Percentiles rank a stretch among this genome's conserved stretches.
These are phyloP conservation scores for Phlyctochytrium arcticum DNA, from an alignment of 192 early-diverging fungal genomes.

Conservation along the genomic window DNA sequence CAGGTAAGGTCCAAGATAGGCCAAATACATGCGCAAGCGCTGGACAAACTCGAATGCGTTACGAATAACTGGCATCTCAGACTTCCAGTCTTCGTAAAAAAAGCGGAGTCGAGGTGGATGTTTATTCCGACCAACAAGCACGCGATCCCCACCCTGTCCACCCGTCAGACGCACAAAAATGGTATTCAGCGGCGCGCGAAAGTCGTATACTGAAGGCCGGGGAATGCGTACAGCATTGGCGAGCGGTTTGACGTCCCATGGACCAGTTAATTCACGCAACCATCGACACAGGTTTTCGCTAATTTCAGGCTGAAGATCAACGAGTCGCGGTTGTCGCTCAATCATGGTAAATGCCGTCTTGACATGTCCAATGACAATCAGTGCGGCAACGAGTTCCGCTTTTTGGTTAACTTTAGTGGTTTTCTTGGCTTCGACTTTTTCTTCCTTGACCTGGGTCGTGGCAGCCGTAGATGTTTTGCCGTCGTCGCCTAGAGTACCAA, in stretches of 20 bases:
- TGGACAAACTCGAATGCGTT: constrained; percentile 18
- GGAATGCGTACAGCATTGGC: neutral
- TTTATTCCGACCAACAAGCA: constrained; percentile 21
- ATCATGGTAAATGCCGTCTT: constrained; percentile 49
- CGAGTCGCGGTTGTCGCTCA: constrained; percentile 46
- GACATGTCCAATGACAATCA: constrained; percentile 63
- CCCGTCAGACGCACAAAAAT: constrained; percentile 14
- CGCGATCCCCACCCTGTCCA: constrained; percentile 15
- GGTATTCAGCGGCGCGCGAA: constrained; percentile 27
- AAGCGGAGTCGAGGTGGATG: constrained; percentile 45
- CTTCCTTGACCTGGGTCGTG: no score
- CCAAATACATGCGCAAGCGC: constrained; percentile 22
- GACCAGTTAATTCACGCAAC: constrained; percentile 54
- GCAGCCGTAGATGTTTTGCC: constrained; percentile 13
- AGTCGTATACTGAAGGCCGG: neutral
- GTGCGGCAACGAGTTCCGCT: constrained; percentile 52
- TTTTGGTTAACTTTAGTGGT: constrained; percentile 54
- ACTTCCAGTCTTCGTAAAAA: constrained; percentile 60
- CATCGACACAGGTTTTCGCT: constrained; percentile 58
- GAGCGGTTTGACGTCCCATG: constrained; percentile 38
- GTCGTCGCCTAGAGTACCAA: constrained; percentile 38
- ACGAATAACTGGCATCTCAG: constrained; percentile 28
- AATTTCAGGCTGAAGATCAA: constrained; percentile 55
- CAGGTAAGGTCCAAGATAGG: constrained; percentile 37
- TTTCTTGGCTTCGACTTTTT: no score